Base-by-base conservation (phyloP, 2,329 filamentous ascomycete genomes). In the Ceratocystiopsis sp. region DNA sequence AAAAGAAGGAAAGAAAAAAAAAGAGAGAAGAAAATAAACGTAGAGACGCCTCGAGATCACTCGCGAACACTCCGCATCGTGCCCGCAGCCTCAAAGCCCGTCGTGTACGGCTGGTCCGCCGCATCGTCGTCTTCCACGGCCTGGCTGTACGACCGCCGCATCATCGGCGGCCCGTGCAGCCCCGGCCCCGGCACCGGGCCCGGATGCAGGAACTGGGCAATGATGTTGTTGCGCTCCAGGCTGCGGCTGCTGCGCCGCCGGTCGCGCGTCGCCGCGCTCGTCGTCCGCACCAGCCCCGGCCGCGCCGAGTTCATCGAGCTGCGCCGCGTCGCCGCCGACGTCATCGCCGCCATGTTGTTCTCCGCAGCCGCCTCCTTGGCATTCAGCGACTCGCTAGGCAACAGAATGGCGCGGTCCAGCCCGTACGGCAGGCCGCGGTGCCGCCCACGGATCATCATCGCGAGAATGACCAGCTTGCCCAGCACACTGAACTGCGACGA, bases 401-500 rank as follows among this genome's bases (percentile, higher is more conserved):
- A 58, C 11, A 76, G 61, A 11, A 77, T 70, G 38, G 73, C 73
- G n/a, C 71, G 66, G 52, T 77, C 73, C 2, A 80, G 66, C 4
- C 74, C 75, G 52, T 81, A 81, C 1, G 78, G 78, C 4, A 82
- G 61, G 43, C 77, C 78, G 55, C 78, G 73, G 53, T 81, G 78
- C 2, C 78, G 71, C 7, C 78, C 78, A 57, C 78, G 76, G 44
- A 81, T 71, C 60, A 78, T 72, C 75, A 80, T 79, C 29, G 74
- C 74, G 45, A 80, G 68, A 42, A 81, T 74, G 49, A 81, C 69
- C 2, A 82, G 67, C 54, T 81, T 82, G 59, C 56, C 85, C 59
- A 93, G 60, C 0, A 78, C 70, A 13, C 70, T 75, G 59, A 98
- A 95, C 52, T 95, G 75, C 0, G 73, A 80, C 32, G 76, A 86